A percentile compares a stretch with the other conserved stretches of the same genome.
Conservation (phyloP, 1,139 yeast genomes). For the Debaryomyces nepalensis region DNA sequence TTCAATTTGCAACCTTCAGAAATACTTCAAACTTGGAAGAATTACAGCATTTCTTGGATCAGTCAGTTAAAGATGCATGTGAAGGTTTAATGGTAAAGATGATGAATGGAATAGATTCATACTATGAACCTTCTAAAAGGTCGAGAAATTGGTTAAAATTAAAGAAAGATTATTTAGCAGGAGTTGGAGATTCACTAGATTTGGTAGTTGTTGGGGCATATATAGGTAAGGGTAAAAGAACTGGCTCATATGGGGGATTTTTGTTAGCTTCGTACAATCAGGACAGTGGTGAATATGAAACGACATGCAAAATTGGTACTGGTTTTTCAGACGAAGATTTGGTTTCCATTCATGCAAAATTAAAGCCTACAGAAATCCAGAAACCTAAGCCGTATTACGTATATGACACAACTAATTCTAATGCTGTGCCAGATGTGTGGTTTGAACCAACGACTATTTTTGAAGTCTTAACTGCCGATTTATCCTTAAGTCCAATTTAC, state of each 20-base stretch:
- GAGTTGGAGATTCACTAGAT: constrained; percentile 95
- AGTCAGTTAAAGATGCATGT: constrained; percentile 86
- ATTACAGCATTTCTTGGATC: constrained; percentile 84
- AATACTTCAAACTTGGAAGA: constrained; percentile 77
- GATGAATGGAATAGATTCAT: constrained; percentile 78
- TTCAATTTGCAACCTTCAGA: constrained; percentile 77
- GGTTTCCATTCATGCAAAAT: constrained; percentile 57
- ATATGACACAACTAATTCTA: constrained; percentile 64
- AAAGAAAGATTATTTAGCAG: constrained; percentile 91
- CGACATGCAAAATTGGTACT: constrained; percentile 96
- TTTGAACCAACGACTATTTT: constrained; percentile 86
- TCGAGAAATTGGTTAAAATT: constrained; percentile 94
- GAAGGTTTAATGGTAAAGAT: constrained; percentile 97
- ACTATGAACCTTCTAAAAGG: constrained; percentile 92
- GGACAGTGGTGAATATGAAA: constrained; percentile 90
- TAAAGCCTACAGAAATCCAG: constrained; percentile 70
- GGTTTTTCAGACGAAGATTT: constrained; percentile 92
- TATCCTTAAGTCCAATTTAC: constrained; percentile 89
- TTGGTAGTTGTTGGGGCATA: constrained; percentile 94
- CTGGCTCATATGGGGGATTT: constrained; percentile 94
- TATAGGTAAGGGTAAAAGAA: constrained; percentile 91
- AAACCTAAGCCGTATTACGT: constrained; percentile 73
- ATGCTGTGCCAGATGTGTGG: constrained; percentile 92
- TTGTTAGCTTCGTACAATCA: constrained; percentile 86
- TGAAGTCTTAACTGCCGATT: constrained; percentile 93